Base-by-base conservation (phyloP, 495 filamentous ascomycete species). In the Tuber magnatum region DNA sequence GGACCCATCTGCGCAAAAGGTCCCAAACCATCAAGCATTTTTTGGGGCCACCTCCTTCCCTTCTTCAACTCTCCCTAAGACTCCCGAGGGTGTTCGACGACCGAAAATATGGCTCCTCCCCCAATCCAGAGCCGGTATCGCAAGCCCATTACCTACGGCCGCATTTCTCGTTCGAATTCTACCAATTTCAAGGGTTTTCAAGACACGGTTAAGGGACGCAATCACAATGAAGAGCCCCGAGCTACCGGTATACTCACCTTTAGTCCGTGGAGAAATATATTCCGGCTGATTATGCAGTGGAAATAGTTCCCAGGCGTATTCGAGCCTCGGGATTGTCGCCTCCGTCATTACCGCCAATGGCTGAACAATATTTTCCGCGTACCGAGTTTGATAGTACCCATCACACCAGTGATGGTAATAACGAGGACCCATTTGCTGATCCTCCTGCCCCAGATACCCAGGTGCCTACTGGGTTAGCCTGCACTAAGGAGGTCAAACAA, bases 181-280 rank as follows among this genome's bases (percentile, higher is more conserved):
- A 10, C 69, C 32, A 72, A 73, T 2, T 79, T 79, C 70, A 79
- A 68, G 41, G 77, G 79, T n/a, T 79, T 79, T 39, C 76, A 79
- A 35, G 72, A 79, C 71, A 48, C 28, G 32, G 43, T 70, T 40
- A 28, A 75, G 74, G 70, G 75, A 74, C 10, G 69, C 16, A 28
- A 10, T 48, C 41, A 44, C 41, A 32, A 70, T 70, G 51, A 42
- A 14, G 24, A 72, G 43, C n/a, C 38, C 35, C 43, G 72, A 48
- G 35, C 69, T 35, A 35, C 56, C 4, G 56, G 56, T 65, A 35
- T 18, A 14, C 28, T 18, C 14, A 6, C 28, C 14, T 7, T 20
- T 8, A 18, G 56, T 35, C 12, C 28, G 56, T n/a, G 42, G 46
- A 73, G 76, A 77, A 78, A 75, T 22, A 48, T 18, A 38, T 72